A percentile compares a stretch with the other conserved stretches of the same genome.
phyloP scores from a whole-genome alignment of 2,329 filamentous ascomycete species.

The Cladosporium colombiae region DNA sequence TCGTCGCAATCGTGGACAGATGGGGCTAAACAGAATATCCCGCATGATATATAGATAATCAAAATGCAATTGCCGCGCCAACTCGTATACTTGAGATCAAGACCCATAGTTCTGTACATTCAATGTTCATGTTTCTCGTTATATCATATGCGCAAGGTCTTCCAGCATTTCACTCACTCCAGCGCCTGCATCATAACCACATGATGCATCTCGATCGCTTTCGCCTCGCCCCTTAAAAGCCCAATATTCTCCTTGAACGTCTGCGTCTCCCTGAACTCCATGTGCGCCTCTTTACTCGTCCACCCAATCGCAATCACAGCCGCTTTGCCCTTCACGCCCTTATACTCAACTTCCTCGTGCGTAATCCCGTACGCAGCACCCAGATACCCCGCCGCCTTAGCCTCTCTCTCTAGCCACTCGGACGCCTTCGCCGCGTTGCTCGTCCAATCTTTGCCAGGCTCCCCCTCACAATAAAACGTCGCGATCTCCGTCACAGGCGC shows the following conservation, averaged over 20 bases:
- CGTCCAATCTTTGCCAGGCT: slow-evolving; percentile 39
- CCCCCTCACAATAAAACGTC: slow-evolving; percentile 45
- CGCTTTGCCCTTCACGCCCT: slow-evolving; percentile 43
- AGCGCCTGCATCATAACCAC: slow-evolving; percentile 41
- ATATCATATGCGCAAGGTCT: background rate
- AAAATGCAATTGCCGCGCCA: background rate
- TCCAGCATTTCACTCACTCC: background rate
- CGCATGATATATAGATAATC: background rate
- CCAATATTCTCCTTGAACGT: slow-evolving; percentile 46
- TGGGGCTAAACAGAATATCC: background rate
- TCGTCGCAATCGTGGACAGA: background rate
- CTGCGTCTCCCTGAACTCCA: slow-evolving; percentile 47
- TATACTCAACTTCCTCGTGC: slow-evolving; percentile 33
- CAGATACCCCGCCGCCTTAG: slow-evolving; percentile 26
- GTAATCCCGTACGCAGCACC: slow-evolving; percentile 30
- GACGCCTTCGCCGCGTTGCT: slow-evolving; percentile 30
- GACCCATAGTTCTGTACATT: background rate
- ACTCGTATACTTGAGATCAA: background rate
- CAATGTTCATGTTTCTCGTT: background rate
- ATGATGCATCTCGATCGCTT: slow-evolving; percentile 49
- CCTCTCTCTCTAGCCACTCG: slow-evolving; percentile 30
- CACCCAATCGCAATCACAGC: slow-evolving; percentile 53
- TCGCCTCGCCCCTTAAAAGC: slow-evolving; percentile 45
- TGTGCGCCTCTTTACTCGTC: slow-evolving; percentile 53
- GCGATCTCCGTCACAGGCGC: slow-evolving; percentile 54